Percentiles rank a stretch among this genome's conserved stretches.
These are phyloP conservation scores for Gossypium lobatum DNA, from an alignment of 441 rosid genomes.

Conservation along the genomic window DNA sequence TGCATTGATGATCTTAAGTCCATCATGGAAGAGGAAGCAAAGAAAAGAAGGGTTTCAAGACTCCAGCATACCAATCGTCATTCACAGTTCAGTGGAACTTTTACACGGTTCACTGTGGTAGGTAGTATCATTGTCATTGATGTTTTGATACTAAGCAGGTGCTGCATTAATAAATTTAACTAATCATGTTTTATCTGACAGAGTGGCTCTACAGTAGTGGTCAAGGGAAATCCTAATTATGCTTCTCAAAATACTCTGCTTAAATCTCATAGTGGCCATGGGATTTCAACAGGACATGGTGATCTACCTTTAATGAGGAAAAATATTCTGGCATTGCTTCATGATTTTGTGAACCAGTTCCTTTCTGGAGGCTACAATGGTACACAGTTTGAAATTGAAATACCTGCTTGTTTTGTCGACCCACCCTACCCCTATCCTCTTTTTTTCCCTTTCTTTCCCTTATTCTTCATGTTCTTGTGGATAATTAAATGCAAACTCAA, in stretches of 20 bases:
- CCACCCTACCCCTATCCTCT: background rate
- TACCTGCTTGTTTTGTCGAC: background rate
- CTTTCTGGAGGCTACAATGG: slow-evolving; percentile 89
- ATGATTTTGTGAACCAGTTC: slow-evolving; percentile 78
- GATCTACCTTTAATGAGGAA: slow-evolving; percentile 45
- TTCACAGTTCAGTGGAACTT: slow-evolving; percentile 89
- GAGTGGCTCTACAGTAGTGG: slow-evolving; percentile 85
- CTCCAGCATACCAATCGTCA: slow-evolving; percentile 43
- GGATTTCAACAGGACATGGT: slow-evolving; percentile 54
- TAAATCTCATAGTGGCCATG: slow-evolving; percentile 45
- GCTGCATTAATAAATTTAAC: slow-evolving; percentile 5
- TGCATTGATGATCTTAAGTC: slow-evolving; percentile 62
- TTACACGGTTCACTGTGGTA: slow-evolving; percentile 80
- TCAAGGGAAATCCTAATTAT: slow-evolving; percentile 57
- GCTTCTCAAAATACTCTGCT: slow-evolving; percentile 33
- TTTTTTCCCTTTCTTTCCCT: background rate
- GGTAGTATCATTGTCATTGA: slow-evolving; percentile 9
- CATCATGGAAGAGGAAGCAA: slow-evolving; percentile 70
- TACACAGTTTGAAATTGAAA: slow-evolving; percentile 25
- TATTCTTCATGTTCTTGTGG: slow-evolving; percentile 15
- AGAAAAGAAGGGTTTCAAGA: slow-evolving; percentile 59
- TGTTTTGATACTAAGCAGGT: slow-evolving; percentile 12
- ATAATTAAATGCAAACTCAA: slow-evolving; percentile 20
- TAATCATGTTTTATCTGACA: slow-evolving; percentile 23
- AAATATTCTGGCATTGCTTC: slow-evolving; percentile 56